Evolutionary conservation across 2,329 filamentous ascomycete genomes (phyloP).

Genomic region (Colletotrichum musicola): DNA sequence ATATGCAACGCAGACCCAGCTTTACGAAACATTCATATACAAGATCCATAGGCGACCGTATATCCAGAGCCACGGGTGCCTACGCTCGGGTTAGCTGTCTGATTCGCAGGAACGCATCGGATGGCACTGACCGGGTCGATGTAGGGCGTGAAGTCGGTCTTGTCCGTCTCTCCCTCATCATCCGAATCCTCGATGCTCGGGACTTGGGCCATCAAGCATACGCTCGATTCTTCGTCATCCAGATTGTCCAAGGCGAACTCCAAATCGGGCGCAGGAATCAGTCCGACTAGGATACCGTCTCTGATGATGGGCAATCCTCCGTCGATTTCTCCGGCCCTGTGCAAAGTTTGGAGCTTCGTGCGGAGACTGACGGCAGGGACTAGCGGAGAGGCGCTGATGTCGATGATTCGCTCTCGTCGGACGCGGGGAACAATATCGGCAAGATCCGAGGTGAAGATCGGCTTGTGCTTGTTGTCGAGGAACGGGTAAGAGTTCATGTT

Average conservation of each 20-base stretch:
- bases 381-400: conserved; percentile 85
- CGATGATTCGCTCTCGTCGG: conserved; percentile 83
- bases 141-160: conserved; percentile 88
- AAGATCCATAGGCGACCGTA: conserved; percentile 90
- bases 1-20: conserved; percentile 91
- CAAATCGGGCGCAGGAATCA: conserved; percentile 94
- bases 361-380: conserved; percentile 83
- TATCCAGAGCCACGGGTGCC: conserved; percentile 89
- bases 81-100: conserved; percentile 44
- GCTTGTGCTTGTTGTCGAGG: conserved; percentile 95
- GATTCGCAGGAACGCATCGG: not conserved
- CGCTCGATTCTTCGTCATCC: conserved; percentile 76
- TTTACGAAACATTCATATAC: conserved; percentile 98
- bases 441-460: conserved; percentile 88
- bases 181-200: conserved; percentile 74
- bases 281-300: conserved; percentile 82
- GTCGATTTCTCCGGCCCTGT: conserved; percentile 89
- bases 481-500: conserved; percentile 98
- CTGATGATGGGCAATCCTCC: conserved; percentile 90
- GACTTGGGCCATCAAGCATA: conserved; percentile 86
- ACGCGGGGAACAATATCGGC: conserved; percentile 86
- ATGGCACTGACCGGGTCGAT: conserved; percentile 80
- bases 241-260: conserved; percentile 93
- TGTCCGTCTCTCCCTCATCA: conserved; percentile 67
- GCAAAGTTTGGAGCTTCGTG: conserved; percentile 82